phyloP scores from a whole-genome alignment of 495 filamentous ascomycete genomes.

The Aspergillus cristatus region DNA sequence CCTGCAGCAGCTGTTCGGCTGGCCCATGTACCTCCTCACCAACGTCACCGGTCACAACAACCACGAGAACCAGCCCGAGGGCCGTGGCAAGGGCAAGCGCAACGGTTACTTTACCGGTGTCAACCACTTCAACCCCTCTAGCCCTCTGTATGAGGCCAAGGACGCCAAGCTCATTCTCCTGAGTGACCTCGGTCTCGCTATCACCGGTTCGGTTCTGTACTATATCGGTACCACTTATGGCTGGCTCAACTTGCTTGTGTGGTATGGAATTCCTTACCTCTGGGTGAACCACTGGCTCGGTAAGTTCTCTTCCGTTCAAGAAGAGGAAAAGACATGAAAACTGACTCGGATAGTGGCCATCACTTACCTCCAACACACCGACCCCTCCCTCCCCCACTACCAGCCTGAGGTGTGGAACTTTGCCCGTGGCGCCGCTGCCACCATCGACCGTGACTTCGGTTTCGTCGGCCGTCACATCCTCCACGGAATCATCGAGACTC shows the following conservation, averaged over 20 bases:
- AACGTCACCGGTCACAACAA: slow-evolving; percentile 94
- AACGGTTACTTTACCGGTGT: slow-evolving; percentile 76
- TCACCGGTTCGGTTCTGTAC: slow-evolving; percentile 48
- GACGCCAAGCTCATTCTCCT: slow-evolving; percentile 74
- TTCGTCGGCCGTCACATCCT: slow-evolving; percentile 49
- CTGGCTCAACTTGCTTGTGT: slow-evolving; percentile 76
- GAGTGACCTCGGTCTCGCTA: slow-evolving; percentile 69
- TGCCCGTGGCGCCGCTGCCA: slow-evolving; percentile 47
- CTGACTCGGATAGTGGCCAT: too few relatives aligned
- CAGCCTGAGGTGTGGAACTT: slow-evolving; percentile 47
- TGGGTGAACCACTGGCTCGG: slow-evolving; percentile 96
- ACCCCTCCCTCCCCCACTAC: slow-evolving; percentile 51
- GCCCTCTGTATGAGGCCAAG: slow-evolving; percentile 85
- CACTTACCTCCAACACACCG: slow-evolving; percentile 54
- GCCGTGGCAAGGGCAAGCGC: slow-evolving; percentile 77
- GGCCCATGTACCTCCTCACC: slow-evolving; percentile 70
- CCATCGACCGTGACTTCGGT: slow-evolving; percentile 53
- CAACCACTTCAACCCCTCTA: slow-evolving; percentile 87
- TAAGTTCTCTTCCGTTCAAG: slow-evolving; percentile 22
- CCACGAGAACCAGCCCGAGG: slow-evolving; percentile 78
- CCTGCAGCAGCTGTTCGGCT: slow-evolving; percentile 80
- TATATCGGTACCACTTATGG: slow-evolving; percentile 63
- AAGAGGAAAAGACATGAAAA: too few relatives aligned
- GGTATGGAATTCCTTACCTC: slow-evolving; percentile 90
- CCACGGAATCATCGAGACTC: slow-evolving; percentile 55